Base-by-base conservation (phyloP, 257 asterid species). In the Solanum appendiculatum region DNA sequence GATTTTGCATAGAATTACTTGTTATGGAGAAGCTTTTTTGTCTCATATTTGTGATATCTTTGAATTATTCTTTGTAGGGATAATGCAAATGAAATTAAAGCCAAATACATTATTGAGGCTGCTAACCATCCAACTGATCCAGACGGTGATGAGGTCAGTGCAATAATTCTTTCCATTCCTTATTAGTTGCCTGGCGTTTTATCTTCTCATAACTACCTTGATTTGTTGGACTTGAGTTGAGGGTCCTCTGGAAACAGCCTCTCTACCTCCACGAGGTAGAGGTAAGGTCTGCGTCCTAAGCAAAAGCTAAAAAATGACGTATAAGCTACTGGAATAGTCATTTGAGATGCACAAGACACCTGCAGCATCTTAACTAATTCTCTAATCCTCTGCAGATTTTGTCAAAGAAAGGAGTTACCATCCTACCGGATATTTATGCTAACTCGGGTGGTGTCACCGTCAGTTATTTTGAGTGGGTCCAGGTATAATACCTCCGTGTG, bases 401-500 rank as follows among this genome's bases (percentile, higher is more conserved):
- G 82, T 77, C 94, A 29, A 93, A 95, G 92, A 94, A 94, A 87
- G 98, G 97, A 63, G 98, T 95, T 5, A 90, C 93, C 40, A 91
- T 96, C 73, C 95, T 96, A 48, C 99, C 99, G 40, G 99, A 95
- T 86, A 93, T 96, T 85, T 93, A 90, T 27, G 98, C 99, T 5
- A 96, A 96, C 87, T 93, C 97, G 0, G 99, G 99, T 8, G 85
- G 85, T 80, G 85, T 80, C 40, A 80, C 85, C 10, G 85, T 80
- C 25, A 80, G 85, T 29, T 80, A 96, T 86, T 96, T 96, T 31
- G 99, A 96, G 91, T 96, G 98, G 99, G 99, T 95, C 86, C 98
- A 95, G 98, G 98, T 94, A 90, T 46, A 25, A 80, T 80, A 46
- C 84, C 84, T 46, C 23, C 0, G 2, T n/a, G 8, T 44, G 9